Evolutionary conservation across 371 early-diverging fungal species (phyloP).

Genomic region (Nosema bombycis): DNA sequence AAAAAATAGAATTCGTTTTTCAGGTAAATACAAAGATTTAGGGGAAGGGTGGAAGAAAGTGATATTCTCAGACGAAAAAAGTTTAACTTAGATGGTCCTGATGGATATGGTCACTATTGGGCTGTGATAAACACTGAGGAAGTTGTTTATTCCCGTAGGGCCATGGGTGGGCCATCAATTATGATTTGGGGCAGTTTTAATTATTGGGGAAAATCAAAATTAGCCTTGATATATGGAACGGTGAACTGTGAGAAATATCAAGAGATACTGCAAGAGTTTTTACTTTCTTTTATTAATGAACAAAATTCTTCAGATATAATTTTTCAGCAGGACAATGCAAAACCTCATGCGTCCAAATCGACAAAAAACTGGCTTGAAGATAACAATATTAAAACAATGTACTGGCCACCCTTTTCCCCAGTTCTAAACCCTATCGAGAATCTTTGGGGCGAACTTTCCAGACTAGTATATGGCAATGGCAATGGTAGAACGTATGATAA

Average conservation of each 20-base stretch:
- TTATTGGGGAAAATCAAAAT: background rate
- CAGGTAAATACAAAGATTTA: slow-evolving; percentile 14
- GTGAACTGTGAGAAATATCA: slow-evolving; percentile 12
- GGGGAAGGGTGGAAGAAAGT: background rate
- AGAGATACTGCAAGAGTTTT: background rate
- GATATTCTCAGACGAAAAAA: slow-evolving; percentile 3
- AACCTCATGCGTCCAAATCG: background rate
- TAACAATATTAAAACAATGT: slow-evolving; percentile 7
- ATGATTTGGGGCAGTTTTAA: slow-evolving; percentile 15
- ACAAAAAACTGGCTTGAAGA: background rate
- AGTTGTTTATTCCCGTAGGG: slow-evolving; percentile 12
- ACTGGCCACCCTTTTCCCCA: background rate
- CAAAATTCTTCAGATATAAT: background rate
- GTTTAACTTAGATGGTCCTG: slow-evolving; percentile 2
- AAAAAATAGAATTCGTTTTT: slow-evolving; percentile 6
- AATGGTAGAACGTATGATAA: too few relatives aligned
- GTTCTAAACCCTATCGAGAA: slow-evolving; percentile 7
- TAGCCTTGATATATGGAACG: background rate
- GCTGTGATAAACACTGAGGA: background rate
- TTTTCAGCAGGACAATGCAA: slow-evolving; percentile 16
- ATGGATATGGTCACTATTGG: background rate
- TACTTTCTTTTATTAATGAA: background rate
- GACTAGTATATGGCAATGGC: background rate
- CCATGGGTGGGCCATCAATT: background rate
- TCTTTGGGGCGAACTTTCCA: slow-evolving; percentile 16